Conservation (phyloP, 225 moss, liverwort and hornwort genomes). For the Climacium dendroides region DNA sequence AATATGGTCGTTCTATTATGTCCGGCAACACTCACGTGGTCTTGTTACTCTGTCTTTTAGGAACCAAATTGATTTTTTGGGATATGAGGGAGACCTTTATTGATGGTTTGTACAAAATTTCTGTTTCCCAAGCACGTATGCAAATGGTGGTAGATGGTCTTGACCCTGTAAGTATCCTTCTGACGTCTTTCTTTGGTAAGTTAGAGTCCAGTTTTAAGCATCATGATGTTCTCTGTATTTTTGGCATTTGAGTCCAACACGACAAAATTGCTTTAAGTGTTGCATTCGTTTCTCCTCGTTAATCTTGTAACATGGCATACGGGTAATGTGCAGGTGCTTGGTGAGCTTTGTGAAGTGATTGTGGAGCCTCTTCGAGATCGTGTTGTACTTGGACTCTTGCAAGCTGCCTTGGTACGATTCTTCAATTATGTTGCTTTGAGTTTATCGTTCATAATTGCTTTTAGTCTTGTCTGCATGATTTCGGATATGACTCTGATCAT, state of each 20-base stretch:
- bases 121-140: constrained; percentile 80
- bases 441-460: not conserved
- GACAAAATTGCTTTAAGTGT: not conserved
- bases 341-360: constrained; percentile 87
- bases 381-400: constrained; percentile 81
- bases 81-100: constrained; percentile 73
- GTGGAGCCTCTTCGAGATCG: constrained; percentile 78
- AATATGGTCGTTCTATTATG: not conserved
- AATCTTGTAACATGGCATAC: not conserved
- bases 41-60: constrained; percentile 14
- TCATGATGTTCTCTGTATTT: not conserved
- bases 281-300: not conserved
- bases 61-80: constrained; percentile 89
- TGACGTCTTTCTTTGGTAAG: not conserved
- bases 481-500: not conserved
- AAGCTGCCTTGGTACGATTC: constrained; percentile 60
- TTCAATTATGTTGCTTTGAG: not conserved
- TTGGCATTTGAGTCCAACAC: not conserved
- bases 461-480: not conserved
- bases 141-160: constrained; percentile 74
- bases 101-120: constrained; percentile 83
- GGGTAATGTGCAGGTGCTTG: constrained; percentile 46
- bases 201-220: not conserved
- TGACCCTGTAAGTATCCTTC: constrained; percentile 53
- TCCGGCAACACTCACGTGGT: not conserved